Evolutionary conservation across 177 flowering plant species (phyloP), one percentile per base, ranked within the genome.

Genomic region (Vitis hybrid): DNA sequence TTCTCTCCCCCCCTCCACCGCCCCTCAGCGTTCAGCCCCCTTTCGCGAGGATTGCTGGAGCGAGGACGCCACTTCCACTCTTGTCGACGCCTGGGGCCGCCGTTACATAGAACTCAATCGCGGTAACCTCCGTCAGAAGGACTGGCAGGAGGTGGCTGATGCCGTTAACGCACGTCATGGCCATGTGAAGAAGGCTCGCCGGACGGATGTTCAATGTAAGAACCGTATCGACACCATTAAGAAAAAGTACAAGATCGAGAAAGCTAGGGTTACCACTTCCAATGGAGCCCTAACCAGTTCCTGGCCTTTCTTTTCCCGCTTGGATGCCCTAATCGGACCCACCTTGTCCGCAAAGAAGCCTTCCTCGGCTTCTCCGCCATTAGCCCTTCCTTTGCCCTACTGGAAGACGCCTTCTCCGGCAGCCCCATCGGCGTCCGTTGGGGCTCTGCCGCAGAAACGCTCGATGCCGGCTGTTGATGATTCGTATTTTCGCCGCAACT

Each of bases 71-170:
- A 88, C 97, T 1, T 73, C 82, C 12, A 91, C 98, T 7, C 89
- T 94, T 49, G 79, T 94, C 69, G 92, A 89, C 14, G 89, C 94
- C 4, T 94, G 98, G 98, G 98, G 98, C 3, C 81, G 82, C 51
- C 93, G 97, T 2, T 91, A 89, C 65, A n/a, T 94, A 4, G 95
- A 94, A 20, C 88, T 92, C 19, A 94, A 91, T 73, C 92, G 95
- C 3, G 98, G 98, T 0, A 92, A 92, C 70, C 97, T 94, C 76
- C 90, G 96, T 3, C 98, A 92, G 86, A 90, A 90, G 75, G 92
- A 94, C 77, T 94, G 98, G 98, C 95, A 91, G 69, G 90, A 90
- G 64, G 98, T 94, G 15, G 98, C 98, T 9, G 95, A 90, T 59
- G 85, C 89, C 54, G 98, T 94, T 11, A 92, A 94, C 82, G 77